A percentile compares a stretch with the other conserved stretches of the same genome.
phyloP scores from a whole-genome alignment of 2,329 filamentous ascomycete species.

The Fusarium succisae region DNA sequence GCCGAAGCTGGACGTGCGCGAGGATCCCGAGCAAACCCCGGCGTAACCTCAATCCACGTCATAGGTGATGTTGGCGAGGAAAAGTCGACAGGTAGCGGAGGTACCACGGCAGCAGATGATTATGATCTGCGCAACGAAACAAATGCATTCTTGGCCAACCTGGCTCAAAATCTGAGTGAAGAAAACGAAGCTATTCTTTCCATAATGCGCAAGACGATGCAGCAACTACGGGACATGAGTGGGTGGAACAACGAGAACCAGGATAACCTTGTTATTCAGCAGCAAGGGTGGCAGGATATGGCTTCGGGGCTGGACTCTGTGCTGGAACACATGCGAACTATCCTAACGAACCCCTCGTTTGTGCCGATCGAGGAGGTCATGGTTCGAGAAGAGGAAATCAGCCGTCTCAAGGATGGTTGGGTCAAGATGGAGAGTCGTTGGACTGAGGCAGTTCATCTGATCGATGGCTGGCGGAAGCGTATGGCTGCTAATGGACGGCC shows the following conservation, averaged over 20 bases:
- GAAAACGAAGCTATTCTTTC: conserved; percentile 87
- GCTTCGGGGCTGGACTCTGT: conserved; percentile 78
- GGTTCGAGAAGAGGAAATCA: conserved; percentile 90
- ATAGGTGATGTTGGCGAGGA: conserved; percentile 64
- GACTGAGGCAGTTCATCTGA: conserved; percentile 88
- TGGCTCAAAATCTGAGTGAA: conserved; percentile 85
- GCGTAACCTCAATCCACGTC: conserved; percentile 66
- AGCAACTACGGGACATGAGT: conserved; percentile 75
- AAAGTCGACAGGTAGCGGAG: conserved; percentile 48
- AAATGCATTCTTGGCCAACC: conserved; percentile 86
- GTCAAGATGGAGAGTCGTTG: conserved; percentile 92
- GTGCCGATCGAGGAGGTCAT: conserved; percentile 95
- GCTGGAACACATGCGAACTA: conserved; percentile 80
- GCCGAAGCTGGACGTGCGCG: conserved; percentile 73
- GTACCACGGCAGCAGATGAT: conserved; percentile 51
- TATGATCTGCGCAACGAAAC: conserved; percentile 86
- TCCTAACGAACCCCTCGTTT: conserved; percentile 95
- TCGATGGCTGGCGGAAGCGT: conserved; percentile 89
- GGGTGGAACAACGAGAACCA: conserved; percentile 57
- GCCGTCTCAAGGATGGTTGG: conserved; percentile 83
- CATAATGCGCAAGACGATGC: conserved; percentile 76
- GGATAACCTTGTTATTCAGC: conserved; percentile 46
- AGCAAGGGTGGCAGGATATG: conserved; percentile 69
- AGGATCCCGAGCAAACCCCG: conserved; percentile 63
- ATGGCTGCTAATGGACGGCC: conserved; percentile 77